Evolutionary conservation across 805 yeast species (phyloP).

Genomic region (Ogataea glucozyma): DNA sequence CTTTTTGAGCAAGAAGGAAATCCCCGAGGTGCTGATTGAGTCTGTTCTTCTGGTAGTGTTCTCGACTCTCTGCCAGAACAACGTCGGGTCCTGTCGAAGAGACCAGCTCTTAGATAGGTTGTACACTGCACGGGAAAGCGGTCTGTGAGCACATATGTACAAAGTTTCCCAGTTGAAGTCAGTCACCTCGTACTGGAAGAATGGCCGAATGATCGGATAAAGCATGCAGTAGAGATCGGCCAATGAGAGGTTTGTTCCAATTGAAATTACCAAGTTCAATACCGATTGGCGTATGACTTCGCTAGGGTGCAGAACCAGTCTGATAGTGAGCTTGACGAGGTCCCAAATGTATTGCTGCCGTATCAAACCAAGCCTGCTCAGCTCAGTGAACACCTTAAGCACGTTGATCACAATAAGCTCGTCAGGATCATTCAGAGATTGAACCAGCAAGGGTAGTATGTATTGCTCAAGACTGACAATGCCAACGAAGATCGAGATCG

Average conservation of each 20-base stretch:
- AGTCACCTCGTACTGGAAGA: slow-evolving; percentile 72
- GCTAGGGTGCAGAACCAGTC: slow-evolving; percentile 80
- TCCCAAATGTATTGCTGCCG: slow-evolving; percentile 55
- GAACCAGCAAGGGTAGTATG: slow-evolving; percentile 79
- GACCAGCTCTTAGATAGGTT: slow-evolving; percentile 73
- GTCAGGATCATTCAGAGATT: slow-evolving; percentile 81
- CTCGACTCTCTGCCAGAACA: slow-evolving; percentile 74
- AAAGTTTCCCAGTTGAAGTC: slow-evolving; percentile 66
- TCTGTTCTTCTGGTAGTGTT: slow-evolving; percentile 34
- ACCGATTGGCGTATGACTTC: slow-evolving; percentile 78
- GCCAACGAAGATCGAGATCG: slow-evolving; percentile 80
- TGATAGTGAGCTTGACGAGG: slow-evolving; percentile 48
- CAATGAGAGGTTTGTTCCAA: slow-evolving; percentile 60
- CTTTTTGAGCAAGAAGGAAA: slow-evolving; percentile 35
- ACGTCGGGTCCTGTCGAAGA: slow-evolving; percentile 56
- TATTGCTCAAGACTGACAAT: slow-evolving; percentile 82
- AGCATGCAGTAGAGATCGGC: slow-evolving; percentile 85
- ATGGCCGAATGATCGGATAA: slow-evolving; percentile 77
- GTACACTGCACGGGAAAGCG: slow-evolving; percentile 65
- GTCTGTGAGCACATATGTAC: slow-evolving; percentile 65
- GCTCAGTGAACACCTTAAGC: slow-evolving; percentile 54
- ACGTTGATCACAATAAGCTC: slow-evolving; percentile 77
- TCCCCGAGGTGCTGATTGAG: slow-evolving; percentile 47
- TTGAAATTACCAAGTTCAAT: slow-evolving; percentile 57
- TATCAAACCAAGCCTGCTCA: slow-evolving; percentile 58